Evolutionary conservation across 2,329 filamentous ascomycete genomes (phyloP).

Genomic region (Botryotinia globosa): DNA sequence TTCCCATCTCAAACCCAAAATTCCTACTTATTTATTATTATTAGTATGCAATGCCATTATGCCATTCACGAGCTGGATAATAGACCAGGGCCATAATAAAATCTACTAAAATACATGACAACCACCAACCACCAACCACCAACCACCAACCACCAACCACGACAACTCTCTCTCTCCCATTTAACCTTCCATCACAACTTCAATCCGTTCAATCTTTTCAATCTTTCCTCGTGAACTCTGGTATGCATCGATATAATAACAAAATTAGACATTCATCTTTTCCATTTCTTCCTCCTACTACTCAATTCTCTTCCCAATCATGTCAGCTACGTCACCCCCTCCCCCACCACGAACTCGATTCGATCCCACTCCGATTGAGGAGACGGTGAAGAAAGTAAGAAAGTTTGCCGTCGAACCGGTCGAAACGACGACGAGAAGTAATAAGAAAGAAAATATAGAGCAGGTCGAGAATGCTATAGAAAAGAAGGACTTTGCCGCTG

Average conservation of each 20-base stretch:
- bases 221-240: background rate
- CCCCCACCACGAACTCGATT: slow-evolving; percentile 37
- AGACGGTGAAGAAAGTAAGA: slow-evolving; percentile 39
- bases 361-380: slow-evolving; percentile 39
- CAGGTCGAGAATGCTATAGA: slow-evolving; percentile 31
- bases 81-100: background rate
- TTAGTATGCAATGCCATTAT: background rate
- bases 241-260: slow-evolving; percentile 22
- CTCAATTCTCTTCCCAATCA: slow-evolving; percentile 22
- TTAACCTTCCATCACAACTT: slow-evolving; percentile 3
- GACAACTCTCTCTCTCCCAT: too few species aligned
- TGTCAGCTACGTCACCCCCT: slow-evolving; percentile 35
- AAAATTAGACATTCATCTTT: slow-evolving; percentile 16
- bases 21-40: too few species aligned
- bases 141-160: background rate
- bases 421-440: slow-evolving; percentile 44
- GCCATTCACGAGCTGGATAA: background rate
- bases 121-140: background rate
- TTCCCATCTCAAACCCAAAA: background rate
- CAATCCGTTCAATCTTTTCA: background rate
- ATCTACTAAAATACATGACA: slow-evolving; percentile 7
- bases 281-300: slow-evolving; percentile 5
- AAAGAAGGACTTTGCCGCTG: slow-evolving; percentile 28
- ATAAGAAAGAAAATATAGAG: slow-evolving; percentile 35
- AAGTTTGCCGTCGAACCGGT: slow-evolving; percentile 44